A percentile compares a stretch with the other conserved stretches of the same genome.
These are phyloP conservation scores for Neospora caninum DNA, from an alignment of 169 alveolate genomes.

Conservation along the genomic window DNA sequence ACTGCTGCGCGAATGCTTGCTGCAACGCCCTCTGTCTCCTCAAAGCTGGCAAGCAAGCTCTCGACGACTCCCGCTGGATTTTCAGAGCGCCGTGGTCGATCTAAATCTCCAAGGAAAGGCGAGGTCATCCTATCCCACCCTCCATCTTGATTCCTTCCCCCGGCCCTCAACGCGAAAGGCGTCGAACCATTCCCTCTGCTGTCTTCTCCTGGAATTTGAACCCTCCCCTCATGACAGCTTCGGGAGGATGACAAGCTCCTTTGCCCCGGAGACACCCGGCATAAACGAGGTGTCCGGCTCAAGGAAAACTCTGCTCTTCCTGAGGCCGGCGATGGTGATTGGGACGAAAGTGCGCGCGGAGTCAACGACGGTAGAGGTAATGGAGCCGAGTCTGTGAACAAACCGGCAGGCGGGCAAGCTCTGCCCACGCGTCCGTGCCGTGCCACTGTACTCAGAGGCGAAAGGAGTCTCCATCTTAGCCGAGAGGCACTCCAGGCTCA, in stretches of 20 bases:
- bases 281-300: background rate
- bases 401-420: background rate
- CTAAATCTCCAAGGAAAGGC: too few relatives aligned
- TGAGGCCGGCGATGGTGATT: background rate
- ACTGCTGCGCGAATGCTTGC: background rate
- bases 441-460: too few relatives aligned
- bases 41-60: background rate
- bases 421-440: background rate
- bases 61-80: background rate
- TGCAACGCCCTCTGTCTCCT: background rate
- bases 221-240: too few relatives aligned
- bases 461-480: too few relatives aligned
- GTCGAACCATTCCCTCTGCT: too few relatives aligned
- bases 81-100: background rate
- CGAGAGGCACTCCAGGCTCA: too few relatives aligned
- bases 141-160: too few relatives aligned
- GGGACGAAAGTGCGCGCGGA: background rate
- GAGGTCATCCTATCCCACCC: too few relatives aligned
- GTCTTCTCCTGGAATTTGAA: too few relatives aligned
- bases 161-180: too few relatives aligned
- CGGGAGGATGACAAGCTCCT: background rate
- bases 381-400: background rate
- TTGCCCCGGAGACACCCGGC: background rate
- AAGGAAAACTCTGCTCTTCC: background rate
- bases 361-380: background rate